Base-by-base conservation (phyloP, 2,329 filamentous ascomycete genomes). In the Colletotrichum shisoi region DNA sequence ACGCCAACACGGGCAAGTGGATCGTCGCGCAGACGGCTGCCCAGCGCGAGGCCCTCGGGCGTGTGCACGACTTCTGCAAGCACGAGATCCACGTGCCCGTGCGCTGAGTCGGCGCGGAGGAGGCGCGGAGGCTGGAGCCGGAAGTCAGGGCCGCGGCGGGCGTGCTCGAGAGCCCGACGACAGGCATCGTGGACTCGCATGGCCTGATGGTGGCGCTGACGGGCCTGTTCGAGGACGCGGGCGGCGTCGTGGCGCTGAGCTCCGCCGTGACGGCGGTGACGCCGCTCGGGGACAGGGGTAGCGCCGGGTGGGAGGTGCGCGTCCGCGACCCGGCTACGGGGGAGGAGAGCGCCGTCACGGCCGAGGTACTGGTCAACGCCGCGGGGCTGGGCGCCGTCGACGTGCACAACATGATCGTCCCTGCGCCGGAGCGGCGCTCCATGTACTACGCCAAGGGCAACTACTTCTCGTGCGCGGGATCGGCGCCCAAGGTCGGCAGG, bases 371-470 rank as follows among this genome's bases (percentile, higher is more conserved):
- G 12, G 82, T 98, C 73, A 99, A 98, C 79, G 88, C 90, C 1
- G 94, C 94, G 0, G 95, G 95, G 0, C 86, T 97, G 17, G 88
- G 86, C 69, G 92, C 94, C 21, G 90, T 90, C 58, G 81, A 80
- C 24, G 82, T 98, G 51, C 90, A 91, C 74, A 99, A 98, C 80
- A 89, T 94, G 85, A 86, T 98, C 44, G 83, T 92, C 0, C 88
- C 89, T 0, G 72, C 79, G 0, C 77, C 80, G 0, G 79, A 84
- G 5, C 87, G 87, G 57, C 80, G 81, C 45, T 85, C 78, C 27
- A 85, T 93, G 5, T 91, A 87, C 81, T 98, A 91, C 79, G 94
- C 94, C 67, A 99, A 99, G 81, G 95, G 95, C 0, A 94, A 92
- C 68, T 99, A 99, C 81, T 98, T 96, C 80, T 91, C 90, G 37